Base-by-base conservation (phyloP, 345 rosid genomes). In the Moricandia arvensis region DNA sequence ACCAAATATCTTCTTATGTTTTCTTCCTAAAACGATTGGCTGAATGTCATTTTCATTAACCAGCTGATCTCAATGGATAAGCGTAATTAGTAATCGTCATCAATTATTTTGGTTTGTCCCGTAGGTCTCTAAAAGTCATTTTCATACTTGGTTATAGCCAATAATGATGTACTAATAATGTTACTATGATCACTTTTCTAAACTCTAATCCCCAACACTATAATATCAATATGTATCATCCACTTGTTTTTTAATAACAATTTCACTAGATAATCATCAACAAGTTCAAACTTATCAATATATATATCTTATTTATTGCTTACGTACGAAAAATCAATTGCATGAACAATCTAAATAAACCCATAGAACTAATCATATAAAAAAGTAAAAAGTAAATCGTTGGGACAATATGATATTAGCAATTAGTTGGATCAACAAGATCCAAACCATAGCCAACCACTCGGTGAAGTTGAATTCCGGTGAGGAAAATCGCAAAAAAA, bases 1-100 rank as follows among this genome's bases (percentile, higher is more conserved):
- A 69, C 71, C 8, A 53, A 63, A n/a, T 76, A 60, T 10, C 6
- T 70, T 63, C 51, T 6, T 61, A 38, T 41, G 3, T 15, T 11
- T 54, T 68, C 54, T 7, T 4, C 15, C 66, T 31, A 69, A 35
- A 55, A 57, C 16, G 31, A 55, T 70, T 70, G 75, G 53, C 31
- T 5, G 60, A 70, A 43, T 70, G 75, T 70, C 80, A 43, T 63
- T 77, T 70, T 77, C 75, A 71, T 45, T 4, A 63, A 70, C 51
- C 41, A 63, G 45, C 47, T 8, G 15, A 69, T 63, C 49, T 76
- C 59, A 63, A 70, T 64, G 72, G 75, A 77, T 77, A 77, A 71
- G 71, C 41, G 53, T 70, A 31, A 57, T 55, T 76, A 76, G 75
- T 69, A 57, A 55, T 24, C 58, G 38, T 7, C 61, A 63, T 54